Evolutionary conservation across 345 rosid species (phyloP), one percentile per base, ranked within the genome.

Genomic region (Dipteronia dyeriana): DNA sequence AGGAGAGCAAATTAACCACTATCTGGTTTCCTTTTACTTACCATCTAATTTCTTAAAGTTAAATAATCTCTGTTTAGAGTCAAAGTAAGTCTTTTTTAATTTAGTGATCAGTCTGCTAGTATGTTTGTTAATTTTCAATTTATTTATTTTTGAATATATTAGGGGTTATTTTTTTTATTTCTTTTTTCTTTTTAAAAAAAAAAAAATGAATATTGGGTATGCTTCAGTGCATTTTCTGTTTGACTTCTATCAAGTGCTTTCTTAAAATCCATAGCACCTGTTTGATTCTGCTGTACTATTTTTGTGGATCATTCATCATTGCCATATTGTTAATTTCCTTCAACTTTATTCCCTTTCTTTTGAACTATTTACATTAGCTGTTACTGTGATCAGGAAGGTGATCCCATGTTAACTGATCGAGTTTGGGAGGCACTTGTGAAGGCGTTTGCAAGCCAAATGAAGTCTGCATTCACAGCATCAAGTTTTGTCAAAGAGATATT

Each of bases 341-440:
- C 69, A 75, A 69, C 75, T 73, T 51, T 59, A 62, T 70, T 81
- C 25, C 54, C 47, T 34, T 76, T 71, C 53, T 68, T 49, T 79
- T 47, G 11, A 47, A 65, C 11, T 83, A 53, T 79, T 87, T 41
- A 73, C 53, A 60, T 74, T 79, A 67, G 47, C 72, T 75, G 78
- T 62, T 83, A 43, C 70, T 82, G 38, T 84, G 66, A 73, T 53
- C 70, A 89, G 98, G 99, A 94, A 57, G 95, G 91, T 43, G 99
- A 94, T 86, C 75, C 87, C 70, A 77, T 94, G 91, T 74, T 91
- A 76, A 91, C 99, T 0, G 97, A 91, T 78, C 85, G 97, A 77
- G 97, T 97, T 53, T 97, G 99, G 99, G 99, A 92, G 81, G 97
- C 97, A 57, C 81, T 94, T 78, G 94, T 94, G 82, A 94, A 94